Evolutionary conservation across 306 rosid species (phyloP), one percentile per base, ranked within the genome.

Genomic region (Psophocarpus tetragonolobus): DNA sequence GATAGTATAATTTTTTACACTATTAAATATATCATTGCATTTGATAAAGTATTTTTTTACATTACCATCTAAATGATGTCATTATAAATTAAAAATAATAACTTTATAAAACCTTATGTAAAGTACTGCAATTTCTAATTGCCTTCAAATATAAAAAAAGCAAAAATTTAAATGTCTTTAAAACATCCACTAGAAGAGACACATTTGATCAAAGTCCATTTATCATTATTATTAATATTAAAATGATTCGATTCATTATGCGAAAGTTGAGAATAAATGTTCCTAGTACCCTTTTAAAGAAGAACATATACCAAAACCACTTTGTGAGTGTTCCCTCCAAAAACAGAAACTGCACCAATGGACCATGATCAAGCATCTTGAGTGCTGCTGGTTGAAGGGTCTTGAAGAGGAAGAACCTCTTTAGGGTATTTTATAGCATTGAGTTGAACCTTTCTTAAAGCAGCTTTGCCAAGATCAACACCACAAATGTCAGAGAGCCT

Each of bases 391-490:
- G 21, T 32, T n/a, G 69, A 33, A 63, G 69, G 69, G 45, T 64
- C 74, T 29, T 57, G 23, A 62, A 5, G 17, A 1, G 2, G 33
- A 44, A 17, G 6, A 18, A 29, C 51, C 5, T 39, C 13, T 33
- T 68, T 69, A 3, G 98, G 98, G 82, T 92, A 94, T 83, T 94
- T 94, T 3, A 87, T 71, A 20, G 96, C 97, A 78, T 92, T 94
- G 36, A 94, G 91, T 53, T 87, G 76, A 36, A 94, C 65, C 67
- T 94, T 94, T 26, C 98, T 85, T 24, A 92, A 74, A 29, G 91
- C 98, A 83, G 98, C 98, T 79, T 89, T 85, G 13, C 97, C 89
- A 76, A 94, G 93, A 90, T 94, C 98, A 81, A 94, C 77, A 27
- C 97, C 97, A 78, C 98, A 94, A 0, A 87, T 87, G 73, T 94